Evolutionary conservation across 2,329 filamentous ascomycete genomes (phyloP).

Genomic region (Elsinoe ampelina): DNA sequence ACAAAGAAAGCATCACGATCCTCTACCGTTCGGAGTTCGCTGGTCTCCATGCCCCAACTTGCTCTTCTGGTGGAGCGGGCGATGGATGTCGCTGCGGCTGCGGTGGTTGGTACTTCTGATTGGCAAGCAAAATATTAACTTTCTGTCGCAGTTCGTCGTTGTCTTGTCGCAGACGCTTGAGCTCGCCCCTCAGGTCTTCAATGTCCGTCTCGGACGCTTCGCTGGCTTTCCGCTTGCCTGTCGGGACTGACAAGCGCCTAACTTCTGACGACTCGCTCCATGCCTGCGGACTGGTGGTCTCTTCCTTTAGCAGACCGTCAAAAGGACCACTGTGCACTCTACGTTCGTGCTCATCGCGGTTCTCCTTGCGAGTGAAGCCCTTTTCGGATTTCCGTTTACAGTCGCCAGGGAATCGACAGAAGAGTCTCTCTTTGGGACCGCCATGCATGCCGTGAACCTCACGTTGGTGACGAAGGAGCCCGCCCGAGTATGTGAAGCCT

Average conservation of each 20-base stretch:
- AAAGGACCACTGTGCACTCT: slow-evolving; percentile 55
- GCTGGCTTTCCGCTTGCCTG: slow-evolving; percentile 3
- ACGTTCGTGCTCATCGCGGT: slow-evolving; percentile 84
- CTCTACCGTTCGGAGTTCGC: neutral
- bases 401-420: slow-evolving; percentile 66
- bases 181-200: slow-evolving; percentile 29
- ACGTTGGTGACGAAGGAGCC: slow-evolving; percentile 78
- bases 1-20: neutral
- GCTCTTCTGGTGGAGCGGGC: neutral
- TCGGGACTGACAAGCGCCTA: slow-evolving; percentile 11
- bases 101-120: neutral
- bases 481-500: slow-evolving; percentile 91
- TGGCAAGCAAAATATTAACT: neutral
- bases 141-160: slow-evolving; percentile 25
- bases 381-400: slow-evolving; percentile 76
- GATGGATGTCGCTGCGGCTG: neutral
- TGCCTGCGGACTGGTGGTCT: slow-evolving; percentile 17
- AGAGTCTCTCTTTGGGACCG: slow-evolving; percentile 75
- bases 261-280: slow-evolving; percentile 16
- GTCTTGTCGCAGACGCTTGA: slow-evolving; percentile 33
- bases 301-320: slow-evolving; percentile 17
- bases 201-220: slow-evolving; percentile 18
- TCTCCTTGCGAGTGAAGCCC: slow-evolving; percentile 88
- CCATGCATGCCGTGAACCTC: slow-evolving; percentile 90
- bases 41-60: neutral